These are phyloP conservation scores for Salix dunnii DNA, from an alignment of 345 rosid genomes.

Conservation along the genomic window DNA sequence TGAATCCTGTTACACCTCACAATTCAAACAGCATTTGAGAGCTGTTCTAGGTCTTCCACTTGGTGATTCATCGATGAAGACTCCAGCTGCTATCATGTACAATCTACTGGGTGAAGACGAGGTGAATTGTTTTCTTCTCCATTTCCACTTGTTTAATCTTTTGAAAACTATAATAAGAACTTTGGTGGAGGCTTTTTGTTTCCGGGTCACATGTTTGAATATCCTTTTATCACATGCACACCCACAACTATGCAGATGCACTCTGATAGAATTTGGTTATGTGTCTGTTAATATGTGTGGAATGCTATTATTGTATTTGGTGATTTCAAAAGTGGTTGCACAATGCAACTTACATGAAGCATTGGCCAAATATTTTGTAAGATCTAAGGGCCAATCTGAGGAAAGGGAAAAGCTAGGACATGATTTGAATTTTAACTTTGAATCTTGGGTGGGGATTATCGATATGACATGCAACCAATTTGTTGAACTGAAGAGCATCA, in stretches of 20 bases:
- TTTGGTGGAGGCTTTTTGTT: background rate
- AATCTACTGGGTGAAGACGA: slow-evolving; percentile 91
- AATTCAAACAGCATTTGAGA: slow-evolving; percentile 86
- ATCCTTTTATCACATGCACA: background rate
- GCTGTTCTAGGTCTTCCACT: slow-evolving; percentile 94
- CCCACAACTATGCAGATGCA: background rate
- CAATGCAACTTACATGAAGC: background rate
- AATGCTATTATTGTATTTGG: background rate
- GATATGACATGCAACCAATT: background rate
- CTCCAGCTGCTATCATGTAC: slow-evolving; percentile 84
- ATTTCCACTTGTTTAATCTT: background rate
- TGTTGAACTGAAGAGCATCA: background rate
- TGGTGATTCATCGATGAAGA: slow-evolving; percentile 96
- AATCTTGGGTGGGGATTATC: background rate
- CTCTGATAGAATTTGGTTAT: background rate
- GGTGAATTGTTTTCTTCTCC: slow-evolving; percentile 30
- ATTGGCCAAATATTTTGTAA: background rate
- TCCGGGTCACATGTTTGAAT: background rate
- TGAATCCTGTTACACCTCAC: slow-evolving; percentile 91
- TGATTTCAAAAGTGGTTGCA: background rate
- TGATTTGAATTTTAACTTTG: background rate
- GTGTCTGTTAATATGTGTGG: background rate
- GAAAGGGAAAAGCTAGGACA: background rate
- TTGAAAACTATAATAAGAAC: background rate
- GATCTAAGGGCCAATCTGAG: background rate